Evolutionary conservation across 768 basidiomycete species (phyloP), one percentile per base, ranked within the genome.

Genomic region (Amylocystis lapponica): DNA sequence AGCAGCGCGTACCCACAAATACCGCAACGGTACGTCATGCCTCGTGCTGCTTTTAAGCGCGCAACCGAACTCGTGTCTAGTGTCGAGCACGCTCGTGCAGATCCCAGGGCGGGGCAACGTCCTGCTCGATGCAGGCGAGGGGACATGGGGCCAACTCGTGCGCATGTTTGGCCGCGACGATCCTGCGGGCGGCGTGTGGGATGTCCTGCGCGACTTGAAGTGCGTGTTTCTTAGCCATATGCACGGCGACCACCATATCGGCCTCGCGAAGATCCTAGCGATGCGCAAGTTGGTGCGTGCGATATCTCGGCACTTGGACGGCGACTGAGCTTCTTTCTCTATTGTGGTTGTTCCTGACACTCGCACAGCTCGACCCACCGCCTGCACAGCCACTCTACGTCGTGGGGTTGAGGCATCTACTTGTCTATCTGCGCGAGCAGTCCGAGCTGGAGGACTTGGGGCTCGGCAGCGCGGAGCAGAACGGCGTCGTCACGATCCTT

Each of bases 161-260:
- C 74, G 95, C 3, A 75, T 81, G 36, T 94, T 83, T 56, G 92
- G 92, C 2, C 56, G 67, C 14, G 69, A 74, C 27, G 43, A 53
- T 3, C 55, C 52, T 4, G 47, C 54, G 1, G 49, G 56, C 9
- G 70, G 69, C 42, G 78, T 76, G 3, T 77, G 77, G 71, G 58
- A 78, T 11, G 69, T 83, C 12, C 66, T 93, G 39, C 67, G 80
- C n/a, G 68, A 84, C 38, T 61, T 93, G 11, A 83, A 77, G 54
- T 81, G 87, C 57, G 74, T 98, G 27, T 96, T 83, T 60, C 70
- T 95, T 47, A 91, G 87, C 48, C 95, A 98, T 59, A 75, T 86
- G 52, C 95, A 96, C 56, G 94, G 76, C 0, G 95, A 97, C 57
- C 95, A 97, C 61, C 94, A 96, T 57, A 74, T 85, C 30, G 94